Base-by-base conservation (phyloP, 805 yeast species). In the Monosporozyma servazzii region DNA sequence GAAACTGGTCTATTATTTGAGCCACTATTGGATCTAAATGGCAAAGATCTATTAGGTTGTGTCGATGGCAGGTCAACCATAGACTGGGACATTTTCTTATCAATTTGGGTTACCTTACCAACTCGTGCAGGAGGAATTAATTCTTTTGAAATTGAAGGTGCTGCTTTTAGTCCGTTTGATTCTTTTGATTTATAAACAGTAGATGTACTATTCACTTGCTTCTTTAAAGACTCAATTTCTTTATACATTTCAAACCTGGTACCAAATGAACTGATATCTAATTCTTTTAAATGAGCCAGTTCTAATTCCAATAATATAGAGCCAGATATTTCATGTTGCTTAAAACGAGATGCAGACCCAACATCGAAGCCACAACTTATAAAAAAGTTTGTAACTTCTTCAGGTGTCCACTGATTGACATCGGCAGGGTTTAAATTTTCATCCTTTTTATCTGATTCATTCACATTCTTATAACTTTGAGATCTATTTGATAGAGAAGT, bases 181-280 rank as follows among this genome's bases (percentile, higher is more conserved):
- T 13, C 17, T 13, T 6, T 56, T 20, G 61, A 47, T 43, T 66
- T 18, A 10, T 29, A 36, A 17, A 36, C 18, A 18, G 44, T 25
- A 7, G 36, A 13, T 18, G n/a, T n/a, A 11, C 10, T 30, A 10
- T 31, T 30, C 23, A 31, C 27, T 23, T 42, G 46, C 37, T 48
- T 43, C 66, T 55, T 69, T 63, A 59, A 85, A 71, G 81, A 78
- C 65, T 88, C 95, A 59, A 93, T 91, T 64, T 88, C 96, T 63
- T 88, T 89, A 68, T 81, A 83, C 46, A 93, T 80, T 66, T 90
- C 96, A 68, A 89, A 93, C 56, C 99, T 77, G 0, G 96, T 90
- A 27, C 99, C 99, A 71, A 93, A 93, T 3, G 96, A 86, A 47
- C 80, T 76, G 49, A 93, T 91, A 51, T 90, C 99, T 52, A 93